A percentile compares a stretch with the other conserved stretches of the same genome.
phyloP scores from a whole-genome alignment of 2,329 filamentous ascomycete genomes.

The Neophaeococcomyces aloes region DNA sequence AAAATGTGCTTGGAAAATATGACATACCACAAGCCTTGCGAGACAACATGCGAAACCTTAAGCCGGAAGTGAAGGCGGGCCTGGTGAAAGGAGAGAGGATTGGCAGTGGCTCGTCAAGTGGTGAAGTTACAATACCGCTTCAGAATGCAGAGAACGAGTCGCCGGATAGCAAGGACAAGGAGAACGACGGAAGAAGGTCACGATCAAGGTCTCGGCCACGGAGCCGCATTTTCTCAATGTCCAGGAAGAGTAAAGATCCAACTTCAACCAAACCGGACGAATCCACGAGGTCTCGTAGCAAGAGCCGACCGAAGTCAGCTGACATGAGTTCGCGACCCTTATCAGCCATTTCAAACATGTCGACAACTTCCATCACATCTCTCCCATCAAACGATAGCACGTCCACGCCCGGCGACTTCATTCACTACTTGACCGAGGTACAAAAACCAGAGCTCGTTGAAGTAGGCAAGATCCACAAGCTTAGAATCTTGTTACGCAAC shows the following conservation, averaged over 20 bases:
- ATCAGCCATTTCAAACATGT: conserved; percentile 47
- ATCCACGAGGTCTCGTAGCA: conserved; percentile 21
- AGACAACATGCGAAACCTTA: conserved; percentile 86
- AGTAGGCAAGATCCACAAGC: conserved; percentile 89
- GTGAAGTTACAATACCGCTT: conserved; percentile 21
- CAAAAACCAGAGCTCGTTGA: conserved; percentile 75
- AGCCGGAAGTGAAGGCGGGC: conserved; percentile 84
- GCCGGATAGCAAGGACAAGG: conserved; percentile 31
- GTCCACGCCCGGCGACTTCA: conserved; percentile 70
- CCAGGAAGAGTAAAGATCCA: conserved; percentile 53
- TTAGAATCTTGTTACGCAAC: conserved; percentile 78
- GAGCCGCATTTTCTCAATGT: conserved; percentile 70
- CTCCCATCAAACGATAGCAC: conserved; percentile 56
- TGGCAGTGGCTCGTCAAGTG: conserved; percentile 45
- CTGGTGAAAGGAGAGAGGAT: conserved; percentile 85
- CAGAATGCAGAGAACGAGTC: conserved; percentile 34
- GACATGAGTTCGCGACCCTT: conserved; percentile 47
- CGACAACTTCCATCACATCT: conserved; percentile 44
- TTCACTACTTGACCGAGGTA: conserved; percentile 70
- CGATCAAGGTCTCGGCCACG: conserved; percentile 43
- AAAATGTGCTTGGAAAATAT: conserved; percentile 58
- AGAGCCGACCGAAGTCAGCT: conserved; percentile 56
- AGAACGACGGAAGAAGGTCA: conserved; percentile 35
- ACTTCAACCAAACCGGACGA: conserved; percentile 62
- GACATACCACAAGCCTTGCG: conserved; percentile 92